Evolutionary conservation across 305 asterid species (phyloP), one percentile per base, ranked within the genome.

Genomic region (Striga hermonthica): DNA sequence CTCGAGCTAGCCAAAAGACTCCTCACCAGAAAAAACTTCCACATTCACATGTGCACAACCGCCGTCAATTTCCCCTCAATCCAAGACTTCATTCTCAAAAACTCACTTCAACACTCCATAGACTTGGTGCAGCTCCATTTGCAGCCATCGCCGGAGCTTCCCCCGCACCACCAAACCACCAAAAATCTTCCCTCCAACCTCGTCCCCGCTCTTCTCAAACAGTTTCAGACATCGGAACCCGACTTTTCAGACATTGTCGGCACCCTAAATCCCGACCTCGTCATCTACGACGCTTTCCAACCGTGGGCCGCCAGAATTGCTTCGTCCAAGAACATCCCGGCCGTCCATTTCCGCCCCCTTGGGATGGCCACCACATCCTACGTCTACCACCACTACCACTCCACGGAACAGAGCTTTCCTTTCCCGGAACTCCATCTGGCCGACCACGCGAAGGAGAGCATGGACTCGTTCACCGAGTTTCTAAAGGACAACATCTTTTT

Each of bases 1-100:
- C 78, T 77, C 35, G 55, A 77, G 14, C 73, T 77, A 14, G 68
- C 78, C 53, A 73, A 70, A 38, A 62, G 40, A 34, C 80, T 79
- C 58, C 44, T 75, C 0, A 4, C 10, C 0, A 4, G 10, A 8
- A 52, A n/a, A 43, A 66, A 68, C 74, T 76, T 74, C 65, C 7
- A 28, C 12, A 44, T 69, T 0, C 63, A 74, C 73, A 52, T 78
- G 1, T 71, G 78, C 36, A 73, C 81, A 4, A 71, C 83, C 37
- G 11, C 68, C 4, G 58, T 76, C 72, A 65, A 75, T 64, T 67
- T 75, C 28, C 4, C 54, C 16, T 75, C 76, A 2, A 70, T 72
- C 69, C 31, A 22, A 69, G 40, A 31, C 11, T 36, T 15, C 6
- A 2, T 35, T 34, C 35, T 7, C 22, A 52, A 39, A 35, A 15